Evolutionary conservation across 345 rosid genomes (phyloP).

Genomic region (Lenwebbia sp.): DNA sequence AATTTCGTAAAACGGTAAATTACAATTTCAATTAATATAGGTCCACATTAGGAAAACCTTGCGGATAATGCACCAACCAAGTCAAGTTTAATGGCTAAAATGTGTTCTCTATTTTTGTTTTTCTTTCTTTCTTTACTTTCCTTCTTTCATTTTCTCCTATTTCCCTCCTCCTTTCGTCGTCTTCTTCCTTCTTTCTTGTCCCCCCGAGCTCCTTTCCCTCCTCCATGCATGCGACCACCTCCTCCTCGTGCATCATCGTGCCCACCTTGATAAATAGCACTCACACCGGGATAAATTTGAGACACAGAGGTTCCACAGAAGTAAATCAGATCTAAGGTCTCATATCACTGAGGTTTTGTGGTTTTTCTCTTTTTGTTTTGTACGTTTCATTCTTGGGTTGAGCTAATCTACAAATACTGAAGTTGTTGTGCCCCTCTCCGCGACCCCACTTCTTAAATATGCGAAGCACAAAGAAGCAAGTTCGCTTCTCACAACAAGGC

Average conservation of each 20-base stretch:
- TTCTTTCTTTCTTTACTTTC: not conserved
- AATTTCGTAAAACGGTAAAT: no score
- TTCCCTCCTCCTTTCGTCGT: not conserved
- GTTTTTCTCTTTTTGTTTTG: not conserved
- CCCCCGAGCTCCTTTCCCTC: not conserved
- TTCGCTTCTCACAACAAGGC: not conserved
- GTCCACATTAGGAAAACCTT: no score
- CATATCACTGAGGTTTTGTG: not conserved
- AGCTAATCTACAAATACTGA: not conserved
- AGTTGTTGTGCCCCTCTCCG: not conserved
- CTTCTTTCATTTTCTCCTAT: not conserved
- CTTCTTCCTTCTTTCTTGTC: not conserved
- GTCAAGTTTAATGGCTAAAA: not conserved
- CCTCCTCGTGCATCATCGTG: not conserved
- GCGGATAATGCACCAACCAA: not conserved
- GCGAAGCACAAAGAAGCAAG: not conserved
- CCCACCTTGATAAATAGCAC: not conserved
- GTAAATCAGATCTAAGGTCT: not conserved
- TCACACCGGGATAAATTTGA: not conserved
- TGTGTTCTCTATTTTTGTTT: not conserved
- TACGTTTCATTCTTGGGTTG: not conserved
- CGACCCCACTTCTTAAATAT: not conserved
- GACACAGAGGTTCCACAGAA: not conserved
- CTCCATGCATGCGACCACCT: not conserved
- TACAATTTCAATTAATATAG: no score